Conservation (phyloP, 2,329 filamentous ascomycete species). For the Triangularia setosa region DNA sequence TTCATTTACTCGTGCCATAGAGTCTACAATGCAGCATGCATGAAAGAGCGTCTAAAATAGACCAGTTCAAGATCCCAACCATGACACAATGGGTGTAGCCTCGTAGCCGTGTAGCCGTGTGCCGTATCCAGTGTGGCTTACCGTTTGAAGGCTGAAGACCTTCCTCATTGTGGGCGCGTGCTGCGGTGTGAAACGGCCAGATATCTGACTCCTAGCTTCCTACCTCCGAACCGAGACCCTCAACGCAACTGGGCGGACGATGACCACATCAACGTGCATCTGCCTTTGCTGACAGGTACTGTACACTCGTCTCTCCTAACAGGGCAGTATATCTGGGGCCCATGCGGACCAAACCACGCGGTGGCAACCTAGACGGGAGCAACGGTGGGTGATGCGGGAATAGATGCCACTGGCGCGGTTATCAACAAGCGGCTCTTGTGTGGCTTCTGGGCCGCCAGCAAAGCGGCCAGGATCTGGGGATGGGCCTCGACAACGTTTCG, state of each 20-base stretch:
- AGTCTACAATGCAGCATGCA: constrained; percentile 26
- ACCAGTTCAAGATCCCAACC: constrained; percentile 11
- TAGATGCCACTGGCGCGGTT: neutral
- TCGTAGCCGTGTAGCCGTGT: neutral
- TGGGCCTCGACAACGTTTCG: neutral
- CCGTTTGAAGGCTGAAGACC: neutral
- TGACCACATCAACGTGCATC: neutral
- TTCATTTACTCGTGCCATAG: constrained; percentile 24
- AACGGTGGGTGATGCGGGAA: constrained; percentile 1
- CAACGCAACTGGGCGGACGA: neutral
- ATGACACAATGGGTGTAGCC: constrained; percentile 5
- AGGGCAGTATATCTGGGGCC: neutral
- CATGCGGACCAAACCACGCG: neutral
- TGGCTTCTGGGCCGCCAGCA: neutral
- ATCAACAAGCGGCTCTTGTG: constrained; percentile 1
- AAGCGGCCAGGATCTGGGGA: neutral
- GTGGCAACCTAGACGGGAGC: constrained; percentile 3
- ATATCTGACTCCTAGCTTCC: neutral
- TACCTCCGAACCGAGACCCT: constrained; percentile 3
- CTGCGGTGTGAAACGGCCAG: neutral
- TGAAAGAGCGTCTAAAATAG: constrained; percentile 20
- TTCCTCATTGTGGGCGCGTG: neutral
- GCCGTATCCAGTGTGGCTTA: neutral
- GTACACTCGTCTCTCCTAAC: neutral
- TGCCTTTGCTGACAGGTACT: neutral